Conservation (phyloP, 2,329 filamentous ascomycete genomes). For the Aspergillus tanneri region DNA sequence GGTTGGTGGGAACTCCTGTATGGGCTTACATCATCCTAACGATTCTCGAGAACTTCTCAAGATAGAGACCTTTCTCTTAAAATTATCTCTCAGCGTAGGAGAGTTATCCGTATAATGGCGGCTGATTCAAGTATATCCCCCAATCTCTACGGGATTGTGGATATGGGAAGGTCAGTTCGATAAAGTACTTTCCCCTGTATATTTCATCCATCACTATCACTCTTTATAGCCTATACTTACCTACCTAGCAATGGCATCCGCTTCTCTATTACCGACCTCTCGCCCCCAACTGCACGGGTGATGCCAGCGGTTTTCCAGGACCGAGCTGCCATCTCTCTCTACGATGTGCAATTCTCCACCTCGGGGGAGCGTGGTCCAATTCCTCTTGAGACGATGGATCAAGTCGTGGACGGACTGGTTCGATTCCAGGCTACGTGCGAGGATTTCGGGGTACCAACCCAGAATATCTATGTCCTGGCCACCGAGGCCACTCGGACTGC, state of each 20-base stretch:
- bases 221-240: background rate
- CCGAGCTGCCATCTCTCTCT: slow-evolving; percentile 78
- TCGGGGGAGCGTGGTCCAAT: slow-evolving; percentile 52
- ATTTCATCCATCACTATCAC: background rate
- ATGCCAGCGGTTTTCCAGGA: slow-evolving; percentile 76
- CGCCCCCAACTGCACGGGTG: slow-evolving; percentile 67
- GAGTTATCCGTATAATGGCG: background rate
- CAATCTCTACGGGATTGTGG: slow-evolving; percentile 37
- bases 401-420: slow-evolving; percentile 65
- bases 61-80: too few species aligned
- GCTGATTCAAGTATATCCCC: background rate
- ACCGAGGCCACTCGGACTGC: slow-evolving; percentile 87
- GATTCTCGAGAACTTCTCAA: too few species aligned
- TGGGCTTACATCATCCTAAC: too few species aligned
- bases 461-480: slow-evolving; percentile 72
- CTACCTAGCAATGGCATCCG: slow-evolving; percentile 77
- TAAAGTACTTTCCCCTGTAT: background rate
- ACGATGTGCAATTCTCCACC: slow-evolving; percentile 67
- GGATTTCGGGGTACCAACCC: slow-evolving; percentile 63
- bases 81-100: too few species aligned
- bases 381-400: slow-evolving; percentile 57
- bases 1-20: too few species aligned
- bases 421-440: slow-evolving; percentile 71
- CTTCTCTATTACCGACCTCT: slow-evolving; percentile 83
- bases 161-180: slow-evolving; percentile 44